Evolutionary conservation across 2,329 filamentous ascomycete genomes (phyloP).

Genomic region (Neofusicoccum cordaticola): DNA sequence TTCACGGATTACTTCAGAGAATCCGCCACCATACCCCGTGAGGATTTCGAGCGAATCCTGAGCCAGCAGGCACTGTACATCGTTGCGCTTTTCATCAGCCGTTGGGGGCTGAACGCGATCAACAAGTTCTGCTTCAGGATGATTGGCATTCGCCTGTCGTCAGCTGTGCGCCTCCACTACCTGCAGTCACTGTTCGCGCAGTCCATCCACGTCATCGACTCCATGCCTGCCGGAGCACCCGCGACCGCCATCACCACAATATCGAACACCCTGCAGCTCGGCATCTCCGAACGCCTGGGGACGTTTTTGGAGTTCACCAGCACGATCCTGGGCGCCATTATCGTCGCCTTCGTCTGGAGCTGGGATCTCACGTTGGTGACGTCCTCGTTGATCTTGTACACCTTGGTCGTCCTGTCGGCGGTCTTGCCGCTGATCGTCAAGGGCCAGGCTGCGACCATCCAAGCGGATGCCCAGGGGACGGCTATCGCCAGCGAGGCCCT

Average conservation of each 20-base stretch:
- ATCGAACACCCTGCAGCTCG: slow-evolving; percentile 53
- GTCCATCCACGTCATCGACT: slow-evolving; percentile 50
- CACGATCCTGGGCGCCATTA: slow-evolving; percentile 45
- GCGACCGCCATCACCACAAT: slow-evolving; percentile 53
- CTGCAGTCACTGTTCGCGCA: slow-evolving; percentile 49
- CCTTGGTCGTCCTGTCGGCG: slow-evolving; percentile 25
- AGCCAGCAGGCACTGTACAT: slow-evolving; percentile 26
- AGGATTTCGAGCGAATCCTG: background rate
- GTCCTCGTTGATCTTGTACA: slow-evolving; percentile 39
- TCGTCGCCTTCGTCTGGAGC: slow-evolving; percentile 52
- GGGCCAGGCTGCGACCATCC: background rate
- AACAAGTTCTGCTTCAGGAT: slow-evolving; percentile 47
- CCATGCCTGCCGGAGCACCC: slow-evolving; percentile 50
- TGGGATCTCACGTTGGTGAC: slow-evolving; percentile 54
- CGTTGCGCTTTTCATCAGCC: slow-evolving; percentile 35
- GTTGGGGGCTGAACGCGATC: slow-evolving; percentile 30
- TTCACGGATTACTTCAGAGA: background rate
- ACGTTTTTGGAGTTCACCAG: slow-evolving; percentile 43
- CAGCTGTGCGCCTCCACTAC: slow-evolving; percentile 50
- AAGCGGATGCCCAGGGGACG: background rate
- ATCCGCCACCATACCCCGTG: background rate
- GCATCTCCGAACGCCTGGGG: slow-evolving; percentile 53
- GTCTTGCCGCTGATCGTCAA: background rate
- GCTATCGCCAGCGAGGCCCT: background rate
- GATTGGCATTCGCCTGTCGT: slow-evolving; percentile 51